A percentile compares a stretch with the other conserved stretches of the same genome.
These are phyloP conservation scores for Ogataea salicorniae DNA, from an alignment of 805 yeast genomes.

Conservation along the genomic window DNA sequence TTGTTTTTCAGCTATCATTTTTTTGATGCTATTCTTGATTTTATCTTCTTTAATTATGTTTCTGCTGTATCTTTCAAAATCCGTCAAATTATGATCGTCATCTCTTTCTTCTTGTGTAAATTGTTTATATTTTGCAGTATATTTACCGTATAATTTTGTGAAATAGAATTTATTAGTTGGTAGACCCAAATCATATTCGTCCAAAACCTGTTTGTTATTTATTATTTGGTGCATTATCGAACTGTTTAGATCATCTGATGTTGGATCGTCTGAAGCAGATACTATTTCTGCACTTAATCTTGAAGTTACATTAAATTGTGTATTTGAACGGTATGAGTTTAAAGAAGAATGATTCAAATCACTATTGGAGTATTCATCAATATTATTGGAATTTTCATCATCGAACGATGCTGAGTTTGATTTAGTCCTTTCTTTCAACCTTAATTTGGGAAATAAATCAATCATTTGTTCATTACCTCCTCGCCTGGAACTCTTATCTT, in stretches of 20 bases:
- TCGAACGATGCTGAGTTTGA: background rate
- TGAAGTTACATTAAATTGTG: too few species aligned
- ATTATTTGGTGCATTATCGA: conserved; percentile 21
- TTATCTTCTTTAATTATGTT: conserved; percentile 22
- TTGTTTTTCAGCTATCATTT: conserved; percentile 3
- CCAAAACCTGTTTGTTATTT: conserved; percentile 12
- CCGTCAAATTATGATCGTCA: conserved; percentile 13
- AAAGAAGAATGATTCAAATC: background rate
- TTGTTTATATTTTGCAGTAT: background rate
- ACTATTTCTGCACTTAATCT: too few species aligned
- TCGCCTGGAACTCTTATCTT: too few species aligned
- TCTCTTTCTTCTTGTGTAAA: background rate
- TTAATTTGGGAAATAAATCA: background rate
- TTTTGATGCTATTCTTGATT: conserved; percentile 17
- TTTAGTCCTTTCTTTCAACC: background rate
- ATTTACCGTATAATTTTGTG: conserved; percentile 22
- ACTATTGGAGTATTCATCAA: background rate
- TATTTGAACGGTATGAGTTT: too few species aligned
- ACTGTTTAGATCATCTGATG: conserved; percentile 14
- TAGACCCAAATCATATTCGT: background rate
- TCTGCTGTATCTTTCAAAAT: conserved; percentile 27
- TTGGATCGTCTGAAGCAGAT: background rate
- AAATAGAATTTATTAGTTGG: conserved; percentile 15
- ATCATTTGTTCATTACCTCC: background rate
- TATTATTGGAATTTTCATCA: background rate